Percentiles rank a stretch among this genome's conserved stretches.
Evolutionary conservation across 225 moss, liverwort and hornwort genomes (phyloP).

Genomic region (Pseudisothecium myosuroides): DNA sequence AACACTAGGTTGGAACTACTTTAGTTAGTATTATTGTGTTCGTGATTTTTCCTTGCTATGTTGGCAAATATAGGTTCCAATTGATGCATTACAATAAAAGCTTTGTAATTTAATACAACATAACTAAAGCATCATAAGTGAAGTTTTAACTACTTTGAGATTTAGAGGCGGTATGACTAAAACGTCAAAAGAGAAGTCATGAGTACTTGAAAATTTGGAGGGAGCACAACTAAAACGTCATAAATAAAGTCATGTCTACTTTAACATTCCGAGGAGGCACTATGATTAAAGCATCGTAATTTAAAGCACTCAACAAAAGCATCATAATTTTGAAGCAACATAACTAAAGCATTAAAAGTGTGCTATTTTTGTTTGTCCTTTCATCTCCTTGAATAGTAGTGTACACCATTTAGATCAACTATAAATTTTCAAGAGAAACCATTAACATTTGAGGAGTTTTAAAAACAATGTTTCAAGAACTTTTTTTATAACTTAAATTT

Average conservation of each 20-base stretch:
- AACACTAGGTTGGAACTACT: background rate
- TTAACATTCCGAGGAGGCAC: fast-evolving
- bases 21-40: background rate
- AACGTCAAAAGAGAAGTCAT: background rate
- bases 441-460: background rate
- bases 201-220: background rate
- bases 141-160: background rate
- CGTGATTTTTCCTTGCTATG: background rate
- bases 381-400: background rate
- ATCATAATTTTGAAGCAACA: background rate
- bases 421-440: no score
- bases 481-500: background rate
- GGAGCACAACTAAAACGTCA: fast-evolving
- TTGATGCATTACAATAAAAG: background rate
- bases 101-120: background rate
- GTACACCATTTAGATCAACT: background rate
- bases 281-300: background rate
- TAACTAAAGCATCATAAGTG: background rate
- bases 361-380: background rate
- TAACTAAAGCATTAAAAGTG: no score
- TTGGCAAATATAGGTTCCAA: background rate
- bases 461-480: fast-evolving
- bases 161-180: background rate
- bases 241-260: background rate
- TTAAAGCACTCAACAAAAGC: background rate